These are phyloP conservation scores for Fusarium fujikuroi DNA, from an alignment of 2,329 filamentous ascomycete species.

Conservation along the genomic window DNA sequence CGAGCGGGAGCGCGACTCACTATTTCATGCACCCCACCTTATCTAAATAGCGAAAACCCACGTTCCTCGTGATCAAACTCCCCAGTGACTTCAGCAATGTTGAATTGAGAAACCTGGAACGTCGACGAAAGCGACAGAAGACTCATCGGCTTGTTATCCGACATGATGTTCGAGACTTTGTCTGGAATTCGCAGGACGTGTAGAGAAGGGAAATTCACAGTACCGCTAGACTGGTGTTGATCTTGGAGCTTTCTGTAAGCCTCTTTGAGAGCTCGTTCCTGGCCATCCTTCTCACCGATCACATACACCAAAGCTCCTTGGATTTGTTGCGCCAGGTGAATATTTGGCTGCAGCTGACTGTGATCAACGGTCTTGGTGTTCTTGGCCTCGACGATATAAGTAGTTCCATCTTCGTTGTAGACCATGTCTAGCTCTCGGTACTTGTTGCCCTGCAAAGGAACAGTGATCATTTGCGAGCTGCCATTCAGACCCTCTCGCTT, in stretches of 20 bases:
- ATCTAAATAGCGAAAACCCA: fast-evolving
- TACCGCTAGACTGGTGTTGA: neutral
- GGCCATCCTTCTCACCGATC: neutral
- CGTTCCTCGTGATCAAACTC: neutral
- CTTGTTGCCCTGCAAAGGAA: neutral
- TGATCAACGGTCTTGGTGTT: neutral
- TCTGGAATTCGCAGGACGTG: fast-evolving
- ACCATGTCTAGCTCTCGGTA: neutral
- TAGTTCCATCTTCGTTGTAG: neutral
- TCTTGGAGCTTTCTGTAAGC: neutral
- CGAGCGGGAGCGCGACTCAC: too few species aligned
- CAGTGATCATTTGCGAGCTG: neutral
- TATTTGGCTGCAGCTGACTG: neutral
- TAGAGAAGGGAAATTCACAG: neutral
- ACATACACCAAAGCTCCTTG: neutral
- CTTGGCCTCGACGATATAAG: neutral
- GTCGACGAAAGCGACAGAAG: fast-evolving
- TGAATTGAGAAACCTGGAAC: neutral
- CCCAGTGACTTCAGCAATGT: fast-evolving
- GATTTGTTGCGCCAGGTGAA: fast-evolving
- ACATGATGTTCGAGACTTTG: neutral
- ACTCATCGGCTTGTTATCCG: fast-evolving
- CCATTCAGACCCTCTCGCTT: neutral
- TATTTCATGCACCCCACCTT: too few species aligned
- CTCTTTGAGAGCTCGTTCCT: neutral